These are phyloP conservation scores for Kwoniella sp. DNA, from an alignment of 768 basidiomycete genomes.

Conservation along the genomic window DNA sequence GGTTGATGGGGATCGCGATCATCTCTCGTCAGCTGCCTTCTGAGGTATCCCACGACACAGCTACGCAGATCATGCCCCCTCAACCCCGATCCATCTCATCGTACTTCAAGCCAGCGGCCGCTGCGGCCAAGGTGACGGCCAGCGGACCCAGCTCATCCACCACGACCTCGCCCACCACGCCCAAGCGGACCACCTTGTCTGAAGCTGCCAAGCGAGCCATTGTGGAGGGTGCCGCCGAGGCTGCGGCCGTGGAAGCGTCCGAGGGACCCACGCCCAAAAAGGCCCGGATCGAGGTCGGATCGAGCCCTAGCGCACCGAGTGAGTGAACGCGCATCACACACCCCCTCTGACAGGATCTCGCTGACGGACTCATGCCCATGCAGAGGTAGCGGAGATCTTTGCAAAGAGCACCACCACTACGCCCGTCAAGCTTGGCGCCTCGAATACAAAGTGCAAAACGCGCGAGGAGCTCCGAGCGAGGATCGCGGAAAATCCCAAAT, in stretches of 20 bases:
- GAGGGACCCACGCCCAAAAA: slow-evolving; percentile 11
- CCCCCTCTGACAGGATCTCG: neutral
- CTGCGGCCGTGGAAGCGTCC: neutral
- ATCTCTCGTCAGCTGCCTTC: neutral
- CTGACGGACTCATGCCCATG: neutral
- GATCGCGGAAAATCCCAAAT: slow-evolving; percentile 12
- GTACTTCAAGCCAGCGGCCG: slow-evolving; percentile 22
- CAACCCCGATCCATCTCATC: slow-evolving; percentile 21
- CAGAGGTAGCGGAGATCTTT: slow-evolving; percentile 17
- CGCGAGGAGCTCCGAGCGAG: slow-evolving; percentile 9
- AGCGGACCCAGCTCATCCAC: neutral
- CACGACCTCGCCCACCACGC: slow-evolving; percentile 4
- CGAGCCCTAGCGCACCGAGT: slow-evolving; percentile 8
- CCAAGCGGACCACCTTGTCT: slow-evolving; percentile 4
- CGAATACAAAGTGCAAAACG: slow-evolving; percentile 5
- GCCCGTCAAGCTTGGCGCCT: neutral
- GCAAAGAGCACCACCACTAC: slow-evolving; percentile 1
- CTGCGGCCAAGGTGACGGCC: slow-evolving; percentile 5
- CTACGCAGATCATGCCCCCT: slow-evolving; percentile 12
- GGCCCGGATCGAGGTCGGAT: neutral
- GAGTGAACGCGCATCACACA: neutral
- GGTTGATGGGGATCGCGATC: neutral
- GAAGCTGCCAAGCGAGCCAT: slow-evolving; percentile 19
- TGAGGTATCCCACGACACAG: neutral
- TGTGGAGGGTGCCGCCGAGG: slow-evolving; percentile 5